These are phyloP conservation scores for Mallotus japonicus DNA, from an alignment of 441 rosid genomes.

Conservation along the genomic window DNA sequence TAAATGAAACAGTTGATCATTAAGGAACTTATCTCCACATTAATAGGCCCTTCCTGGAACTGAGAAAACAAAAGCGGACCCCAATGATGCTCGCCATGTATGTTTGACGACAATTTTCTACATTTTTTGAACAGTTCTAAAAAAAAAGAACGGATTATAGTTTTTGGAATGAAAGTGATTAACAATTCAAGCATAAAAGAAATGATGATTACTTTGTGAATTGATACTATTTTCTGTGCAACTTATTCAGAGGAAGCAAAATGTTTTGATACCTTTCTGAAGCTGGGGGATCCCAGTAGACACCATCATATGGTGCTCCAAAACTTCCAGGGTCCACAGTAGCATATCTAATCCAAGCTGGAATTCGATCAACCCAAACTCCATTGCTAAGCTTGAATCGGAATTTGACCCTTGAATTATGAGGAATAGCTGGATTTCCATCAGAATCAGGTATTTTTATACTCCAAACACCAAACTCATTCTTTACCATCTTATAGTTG, in stretches of 20 bases:
- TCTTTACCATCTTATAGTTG: slow-evolving; percentile 68
- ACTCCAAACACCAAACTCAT: slow-evolving; percentile 83
- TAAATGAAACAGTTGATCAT: slow-evolving; percentile 24
- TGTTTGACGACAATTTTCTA: not conserved
- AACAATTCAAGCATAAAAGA: not conserved
- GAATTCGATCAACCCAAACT: slow-evolving; percentile 68
- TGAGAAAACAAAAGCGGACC: not conserved
- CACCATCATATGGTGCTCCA: slow-evolving; percentile 83
- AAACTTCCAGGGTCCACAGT: slow-evolving; percentile 56
- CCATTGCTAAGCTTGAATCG: slow-evolving; percentile 66
- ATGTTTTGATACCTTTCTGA: slow-evolving; percentile 50
- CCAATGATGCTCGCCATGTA: not conserved
- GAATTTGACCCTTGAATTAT: slow-evolving; percentile 74
- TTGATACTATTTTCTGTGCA: not conserved
- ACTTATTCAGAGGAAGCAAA: slow-evolving; percentile 12
- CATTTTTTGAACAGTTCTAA: not conserved
- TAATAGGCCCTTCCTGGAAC: not conserved
- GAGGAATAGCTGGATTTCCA: slow-evolving; percentile 65
- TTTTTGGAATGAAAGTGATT: not conserved
- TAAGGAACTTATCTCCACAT: slow-evolving; percentile 8
- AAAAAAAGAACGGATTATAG: not conserved
- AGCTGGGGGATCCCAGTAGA: slow-evolving; percentile 77
- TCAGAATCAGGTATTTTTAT: slow-evolving; percentile 53
- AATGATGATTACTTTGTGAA: not conserved
- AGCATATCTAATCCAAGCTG: slow-evolving; percentile 82